A percentile compares a stretch with the other conserved stretches of the same genome.
Evolutionary conservation across 768 basidiomycete species (phyloP).

Genomic region (Neoboletus subvelutipes): DNA sequence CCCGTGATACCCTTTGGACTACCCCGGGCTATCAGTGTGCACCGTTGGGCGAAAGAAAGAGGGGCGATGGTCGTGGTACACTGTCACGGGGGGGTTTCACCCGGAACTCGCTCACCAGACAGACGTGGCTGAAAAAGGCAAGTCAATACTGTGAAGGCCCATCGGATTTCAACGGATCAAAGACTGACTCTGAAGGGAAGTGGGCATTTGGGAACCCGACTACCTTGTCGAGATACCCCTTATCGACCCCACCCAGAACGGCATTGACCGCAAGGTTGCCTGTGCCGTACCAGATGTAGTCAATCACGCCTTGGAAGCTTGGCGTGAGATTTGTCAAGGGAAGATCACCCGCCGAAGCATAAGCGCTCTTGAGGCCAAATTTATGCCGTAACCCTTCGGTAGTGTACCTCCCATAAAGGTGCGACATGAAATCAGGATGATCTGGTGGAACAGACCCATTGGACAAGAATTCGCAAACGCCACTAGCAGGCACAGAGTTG

Average conservation of each 20-base stretch:
- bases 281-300: slow-evolving; percentile 92
- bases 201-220: slow-evolving; percentile 98
- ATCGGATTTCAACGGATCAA: slow-evolving; percentile 5
- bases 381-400: slow-evolving; percentile 80
- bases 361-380: slow-evolving; percentile 82
- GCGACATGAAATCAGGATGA: slow-evolving; percentile 91
- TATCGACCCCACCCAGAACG: slow-evolving; percentile 87
- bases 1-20: slow-evolving; percentile 7
- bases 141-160: slow-evolving; percentile 1
- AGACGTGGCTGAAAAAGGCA: slow-evolving; percentile 58
- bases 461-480: slow-evolving; percentile 89
- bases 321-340: slow-evolving; percentile 90
- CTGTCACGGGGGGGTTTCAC: slow-evolving; percentile 67
- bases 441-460: slow-evolving; percentile 65
- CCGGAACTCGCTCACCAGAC: slow-evolving; percentile 72
- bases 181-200: slow-evolving; percentile 94
- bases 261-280: slow-evolving; percentile 72
- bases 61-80: slow-evolving; percentile 36
- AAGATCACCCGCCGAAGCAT: slow-evolving; percentile 58
- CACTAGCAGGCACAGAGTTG: slow-evolving; percentile 84
- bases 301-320: slow-evolving; percentile 81
- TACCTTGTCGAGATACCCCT: slow-evolving; percentile 77
- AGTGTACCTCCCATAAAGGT: slow-evolving; percentile 92
- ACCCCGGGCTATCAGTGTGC: slow-evolving; percentile 23
- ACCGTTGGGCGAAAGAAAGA: slow-evolving; percentile 41